phyloP scores from a whole-genome alignment of 129 eudicot species.

The Escallonia herrerae region DNA sequence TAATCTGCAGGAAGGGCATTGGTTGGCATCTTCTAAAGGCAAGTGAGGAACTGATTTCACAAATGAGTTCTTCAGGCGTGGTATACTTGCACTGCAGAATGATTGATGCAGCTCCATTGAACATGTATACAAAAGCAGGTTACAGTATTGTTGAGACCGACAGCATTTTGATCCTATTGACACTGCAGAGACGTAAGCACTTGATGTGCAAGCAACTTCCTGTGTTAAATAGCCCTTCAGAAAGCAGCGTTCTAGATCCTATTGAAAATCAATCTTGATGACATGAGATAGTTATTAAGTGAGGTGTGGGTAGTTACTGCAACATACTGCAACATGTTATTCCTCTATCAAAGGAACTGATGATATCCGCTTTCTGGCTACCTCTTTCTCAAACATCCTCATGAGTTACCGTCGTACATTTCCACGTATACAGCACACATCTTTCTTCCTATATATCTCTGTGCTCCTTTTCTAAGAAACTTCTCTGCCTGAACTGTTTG shows the following conservation, averaged over 20 bases:
- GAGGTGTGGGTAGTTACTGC: conserved; percentile 1
- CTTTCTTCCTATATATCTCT: too few species aligned
- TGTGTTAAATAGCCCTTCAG: conserved; percentile 24
- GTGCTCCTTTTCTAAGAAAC: too few species aligned
- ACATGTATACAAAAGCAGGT: conserved; percentile 93
- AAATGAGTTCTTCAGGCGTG: conserved; percentile 65
- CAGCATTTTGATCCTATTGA: conserved; percentile 61
- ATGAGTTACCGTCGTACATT: too few species aligned
- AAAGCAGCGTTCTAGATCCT: conserved; percentile 10
- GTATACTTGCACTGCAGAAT: conserved; percentile 88
- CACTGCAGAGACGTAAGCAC: conserved; percentile 88
- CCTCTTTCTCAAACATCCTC: too few species aligned
- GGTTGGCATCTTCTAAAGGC: conserved; percentile 97
- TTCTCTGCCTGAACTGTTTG: too few species aligned
- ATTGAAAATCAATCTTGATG: conserved; percentile 28
- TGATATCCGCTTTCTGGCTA: too few species aligned
- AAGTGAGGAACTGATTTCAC: conserved; percentile 79
- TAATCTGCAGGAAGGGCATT: conserved; percentile 75
- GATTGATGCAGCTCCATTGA: conserved; percentile 85
- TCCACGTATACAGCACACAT: too few species aligned
- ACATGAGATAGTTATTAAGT: conserved; percentile 3
- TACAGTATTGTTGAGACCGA: conserved; percentile 71
- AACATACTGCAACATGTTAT: too few species aligned
- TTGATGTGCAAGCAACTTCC: conserved; percentile 87
- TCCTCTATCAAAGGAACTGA: too few species aligned